Evolutionary conservation across 352 stramenopile species (phyloP).

Genomic region (Phytophthora idaei): DNA sequence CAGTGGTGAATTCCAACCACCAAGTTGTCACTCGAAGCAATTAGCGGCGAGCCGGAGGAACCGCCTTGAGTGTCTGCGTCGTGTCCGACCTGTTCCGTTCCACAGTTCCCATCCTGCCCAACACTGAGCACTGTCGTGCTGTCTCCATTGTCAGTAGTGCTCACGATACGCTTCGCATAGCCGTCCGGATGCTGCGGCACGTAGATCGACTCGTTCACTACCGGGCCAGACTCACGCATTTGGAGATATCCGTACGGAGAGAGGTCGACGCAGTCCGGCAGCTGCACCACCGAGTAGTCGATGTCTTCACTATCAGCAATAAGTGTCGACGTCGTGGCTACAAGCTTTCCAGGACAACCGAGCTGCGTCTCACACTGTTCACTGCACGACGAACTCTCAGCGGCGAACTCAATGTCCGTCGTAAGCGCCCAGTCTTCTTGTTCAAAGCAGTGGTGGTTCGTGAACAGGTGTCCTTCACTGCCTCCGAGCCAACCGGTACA

Average conservation of each 20-base stretch:
- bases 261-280: slow-evolving; percentile 42
- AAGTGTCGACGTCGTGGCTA: slow-evolving; percentile 51
- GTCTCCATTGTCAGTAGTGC: slow-evolving; percentile 33
- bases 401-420: slow-evolving; percentile 66
- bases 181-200: slow-evolving; percentile 60
- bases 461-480: slow-evolving; percentile 71
- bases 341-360: slow-evolving; percentile 51
- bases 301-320: slow-evolving; percentile 41
- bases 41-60: slow-evolving; percentile 53
- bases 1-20: slow-evolving; percentile 67
- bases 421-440: slow-evolving; percentile 26
- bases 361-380: slow-evolving; percentile 47
- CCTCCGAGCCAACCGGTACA: slow-evolving; percentile 73
- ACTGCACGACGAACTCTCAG: slow-evolving; percentile 57
- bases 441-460: slow-evolving; percentile 73
- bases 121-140: slow-evolving; percentile 41
- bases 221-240: slow-evolving; percentile 39
- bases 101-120: slow-evolving; percentile 37
- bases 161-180: slow-evolving; percentile 59
- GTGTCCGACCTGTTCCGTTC: slow-evolving; percentile 47
- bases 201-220: slow-evolving; percentile 60
- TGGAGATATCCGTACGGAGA: slow-evolving; percentile 64
- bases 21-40: slow-evolving; percentile 47
- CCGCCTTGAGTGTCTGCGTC: slow-evolving; percentile 52
- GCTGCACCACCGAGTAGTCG: slow-evolving; percentile 69